Conservation (phyloP, 164 flowering plant genomes). For the Liquidambar formosana region DNA sequence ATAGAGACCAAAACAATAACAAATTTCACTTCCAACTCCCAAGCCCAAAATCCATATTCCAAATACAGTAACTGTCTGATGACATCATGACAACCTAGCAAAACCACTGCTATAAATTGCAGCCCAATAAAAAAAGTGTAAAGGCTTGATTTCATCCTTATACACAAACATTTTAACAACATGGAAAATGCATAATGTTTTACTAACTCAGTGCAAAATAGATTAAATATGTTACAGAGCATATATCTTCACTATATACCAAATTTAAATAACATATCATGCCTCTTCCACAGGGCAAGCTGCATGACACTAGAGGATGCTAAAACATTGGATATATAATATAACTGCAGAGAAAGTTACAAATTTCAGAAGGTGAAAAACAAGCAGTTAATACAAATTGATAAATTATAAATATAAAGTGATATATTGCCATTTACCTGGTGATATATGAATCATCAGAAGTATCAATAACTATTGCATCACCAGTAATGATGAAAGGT, state of each 20-base stretch:
- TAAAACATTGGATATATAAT: no score
- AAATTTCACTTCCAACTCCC: neutral
- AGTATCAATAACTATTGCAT: slow-evolving; percentile 30
- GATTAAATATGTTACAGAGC: no score
- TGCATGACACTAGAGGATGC: no score
- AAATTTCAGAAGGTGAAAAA: neutral
- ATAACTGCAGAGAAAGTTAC: neutral
- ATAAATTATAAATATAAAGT: neutral
- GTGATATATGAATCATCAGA: slow-evolving; percentile 27
- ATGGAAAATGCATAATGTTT: no score
- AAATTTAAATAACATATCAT: no score
- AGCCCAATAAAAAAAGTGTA: no score
- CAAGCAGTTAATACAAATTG: no score
- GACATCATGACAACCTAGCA: neutral
- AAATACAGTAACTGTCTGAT: neutral
- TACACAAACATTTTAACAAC: no score
- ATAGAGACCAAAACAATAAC: neutral
- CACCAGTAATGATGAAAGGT: slow-evolving; percentile 28
- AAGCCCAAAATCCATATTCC: neutral
- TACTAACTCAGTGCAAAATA: no score
- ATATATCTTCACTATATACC: no score
- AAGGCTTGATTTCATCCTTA: neutral
- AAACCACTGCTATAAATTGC: neutral
- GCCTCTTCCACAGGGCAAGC: no score
- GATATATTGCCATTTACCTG: slow-evolving; percentile 19